A percentile compares a stretch with the other conserved stretches of the same genome.
These are phyloP conservation scores for Triadica sebifera DNA, from an alignment of 345 rosid species.

Conservation along the genomic window DNA sequence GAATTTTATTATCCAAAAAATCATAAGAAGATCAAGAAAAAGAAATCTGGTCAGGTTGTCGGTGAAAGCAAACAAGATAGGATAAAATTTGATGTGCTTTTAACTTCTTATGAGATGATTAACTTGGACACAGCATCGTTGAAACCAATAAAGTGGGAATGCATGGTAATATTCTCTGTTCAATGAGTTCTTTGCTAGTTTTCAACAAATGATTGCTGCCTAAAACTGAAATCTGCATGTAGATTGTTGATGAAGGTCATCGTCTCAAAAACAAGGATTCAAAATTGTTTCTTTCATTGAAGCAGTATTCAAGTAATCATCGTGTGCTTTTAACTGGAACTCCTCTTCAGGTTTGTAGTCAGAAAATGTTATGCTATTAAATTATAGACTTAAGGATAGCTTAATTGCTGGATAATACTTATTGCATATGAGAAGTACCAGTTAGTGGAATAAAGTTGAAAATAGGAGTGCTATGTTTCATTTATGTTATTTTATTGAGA, in stretches of 20 bases:
- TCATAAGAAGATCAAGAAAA: slow-evolving; percentile 74
- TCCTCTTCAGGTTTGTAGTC: slow-evolving; percentile 84
- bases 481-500: background rate
- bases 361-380: slow-evolving; percentile 8
- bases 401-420: slow-evolving; percentile 3
- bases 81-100: slow-evolving; percentile 94
- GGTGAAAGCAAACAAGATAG: slow-evolving; percentile 90
- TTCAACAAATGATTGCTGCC: slow-evolving; percentile 20
- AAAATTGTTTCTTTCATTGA: slow-evolving; percentile 84
- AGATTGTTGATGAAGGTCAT: slow-evolving; percentile 99
- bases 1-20: slow-evolving; percentile 83
- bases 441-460: background rate
- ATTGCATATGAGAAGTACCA: background rate
- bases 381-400: background rate
- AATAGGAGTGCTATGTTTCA: background rate
- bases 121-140: slow-evolving; percentile 75
- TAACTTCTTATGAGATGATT: slow-evolving; percentile 98
- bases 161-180: slow-evolving; percentile 70
- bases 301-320: slow-evolving; percentile 82
- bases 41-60: slow-evolving; percentile 78
- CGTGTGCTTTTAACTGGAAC: slow-evolving; percentile 98
- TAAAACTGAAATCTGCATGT: slow-evolving; percentile 30
- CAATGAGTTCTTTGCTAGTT: slow-evolving; percentile 8
- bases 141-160: slow-evolving; percentile 94
- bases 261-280: slow-evolving; percentile 98